phyloP scores from a whole-genome alignment of 1,139 yeast species.

The Yamadazyma blattariae region DNA sequence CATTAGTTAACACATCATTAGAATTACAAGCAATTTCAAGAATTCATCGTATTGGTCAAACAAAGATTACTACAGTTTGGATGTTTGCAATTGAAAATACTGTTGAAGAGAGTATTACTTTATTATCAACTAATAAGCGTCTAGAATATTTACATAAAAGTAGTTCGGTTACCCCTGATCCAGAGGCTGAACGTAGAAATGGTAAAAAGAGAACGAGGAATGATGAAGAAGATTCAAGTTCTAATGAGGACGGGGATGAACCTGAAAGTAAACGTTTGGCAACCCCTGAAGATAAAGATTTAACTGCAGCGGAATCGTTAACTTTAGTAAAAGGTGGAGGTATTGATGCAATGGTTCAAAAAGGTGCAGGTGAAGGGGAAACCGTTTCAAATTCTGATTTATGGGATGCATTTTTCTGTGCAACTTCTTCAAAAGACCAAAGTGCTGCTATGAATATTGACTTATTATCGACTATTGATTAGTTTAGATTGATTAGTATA shows the following conservation, averaged over 20 bases:
- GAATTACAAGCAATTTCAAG: constrained; percentile 91
- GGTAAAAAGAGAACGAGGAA: neutral
- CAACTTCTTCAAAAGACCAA: constrained; percentile 16
- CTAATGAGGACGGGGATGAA: neutral
- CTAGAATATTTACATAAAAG: constrained; percentile 27
- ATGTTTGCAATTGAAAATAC: constrained; percentile 80
- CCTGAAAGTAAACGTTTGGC: neutral
- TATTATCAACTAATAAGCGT: constrained; percentile 51
- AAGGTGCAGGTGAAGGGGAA: constrained; percentile 50
- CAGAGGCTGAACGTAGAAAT: neutral
- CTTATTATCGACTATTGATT: constrained; percentile 10
- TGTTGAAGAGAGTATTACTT: constrained; percentile 87
- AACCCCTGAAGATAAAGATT: constrained; percentile 24
- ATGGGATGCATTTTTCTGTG: constrained; percentile 59
- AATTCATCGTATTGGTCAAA: constrained; percentile 90
- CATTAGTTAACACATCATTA: constrained; percentile 81
- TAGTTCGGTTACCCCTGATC: constrained; percentile 2
- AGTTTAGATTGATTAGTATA: too few relatives aligned
- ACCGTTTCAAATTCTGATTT: constrained; percentile 52
- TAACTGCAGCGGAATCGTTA: constrained; percentile 35
- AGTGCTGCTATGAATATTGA: constrained; percentile 17
- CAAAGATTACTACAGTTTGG: constrained; percentile 80
- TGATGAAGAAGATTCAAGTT: neutral
- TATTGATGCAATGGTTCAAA: constrained; percentile 39
- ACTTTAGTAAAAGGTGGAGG: constrained; percentile 38